A percentile compares a stretch with the other conserved stretches of the same genome.
Evolutionary conservation across 2,329 filamentous ascomycete species (phyloP).

Genomic region (Stachybotrys chartarum): DNA sequence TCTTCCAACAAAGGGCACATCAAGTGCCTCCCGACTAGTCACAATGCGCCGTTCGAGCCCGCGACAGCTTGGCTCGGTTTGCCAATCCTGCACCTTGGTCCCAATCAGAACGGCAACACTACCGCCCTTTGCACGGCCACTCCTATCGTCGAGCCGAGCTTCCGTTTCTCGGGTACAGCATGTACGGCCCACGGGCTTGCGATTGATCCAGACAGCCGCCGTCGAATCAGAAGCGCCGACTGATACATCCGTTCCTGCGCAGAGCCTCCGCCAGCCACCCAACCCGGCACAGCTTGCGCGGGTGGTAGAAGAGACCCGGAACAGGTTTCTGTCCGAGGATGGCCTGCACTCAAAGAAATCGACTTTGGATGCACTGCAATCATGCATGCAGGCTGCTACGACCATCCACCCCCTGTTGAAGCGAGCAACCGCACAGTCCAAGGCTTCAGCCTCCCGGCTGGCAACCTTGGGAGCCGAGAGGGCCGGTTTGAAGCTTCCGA

Average conservation of each 20-base stretch:
- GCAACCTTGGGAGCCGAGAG: constrained; percentile 35
- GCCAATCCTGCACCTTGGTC: constrained; percentile 35
- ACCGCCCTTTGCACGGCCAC: constrained; percentile 7
- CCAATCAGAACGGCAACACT: constrained; percentile 15
- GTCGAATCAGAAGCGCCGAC: constrained; percentile 6
- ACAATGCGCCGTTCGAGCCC: constrained; percentile 32
- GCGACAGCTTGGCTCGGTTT: constrained; percentile 28
- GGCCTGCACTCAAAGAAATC: constrained; percentile 37
- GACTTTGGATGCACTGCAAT: constrained; percentile 35
- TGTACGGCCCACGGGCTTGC: neutral
- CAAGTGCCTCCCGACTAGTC: neutral
- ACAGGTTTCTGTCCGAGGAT: constrained; percentile 34
- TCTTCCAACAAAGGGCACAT: neutral
- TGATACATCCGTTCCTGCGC: constrained; percentile 3
- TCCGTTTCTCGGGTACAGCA: neutral
- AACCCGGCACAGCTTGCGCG: constrained; percentile 32
- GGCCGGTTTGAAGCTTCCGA: constrained; percentile 20
- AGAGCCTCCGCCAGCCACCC: constrained; percentile 16
- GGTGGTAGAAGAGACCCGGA: constrained; percentile 33
- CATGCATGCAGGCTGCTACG: constrained; percentile 37
- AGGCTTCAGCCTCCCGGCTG: constrained; percentile 46
- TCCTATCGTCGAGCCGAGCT: neutral
- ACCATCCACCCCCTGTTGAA: constrained; percentile 32
- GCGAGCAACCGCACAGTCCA: constrained; percentile 29
- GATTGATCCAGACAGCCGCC: constrained; percentile 10